These are phyloP conservation scores for Chaetomium sp. DNA, from an alignment of 2,329 filamentous ascomycete genomes.

Conservation along the genomic window DNA sequence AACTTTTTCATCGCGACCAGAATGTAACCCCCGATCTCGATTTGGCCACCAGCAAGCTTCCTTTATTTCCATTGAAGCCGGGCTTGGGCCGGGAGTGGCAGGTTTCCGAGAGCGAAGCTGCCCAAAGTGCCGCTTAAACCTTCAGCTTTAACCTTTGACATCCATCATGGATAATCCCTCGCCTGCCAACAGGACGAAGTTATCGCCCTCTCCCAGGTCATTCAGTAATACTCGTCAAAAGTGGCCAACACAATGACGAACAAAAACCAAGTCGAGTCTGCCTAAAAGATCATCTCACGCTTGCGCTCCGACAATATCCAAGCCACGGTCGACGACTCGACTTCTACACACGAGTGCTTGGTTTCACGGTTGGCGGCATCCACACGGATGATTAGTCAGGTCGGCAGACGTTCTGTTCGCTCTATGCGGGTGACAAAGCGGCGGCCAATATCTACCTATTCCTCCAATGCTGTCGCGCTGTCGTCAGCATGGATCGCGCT, in stretches of 20 bases:
- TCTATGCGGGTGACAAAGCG: constrained; percentile 2
- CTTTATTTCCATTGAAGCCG: too few species aligned
- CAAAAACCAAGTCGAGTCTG: neutral
- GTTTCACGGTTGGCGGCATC: constrained; percentile 5
- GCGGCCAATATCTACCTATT: constrained; percentile 6
- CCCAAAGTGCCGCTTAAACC: neutral
- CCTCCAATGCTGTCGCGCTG: neutral
- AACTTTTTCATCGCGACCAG: too few species aligned
- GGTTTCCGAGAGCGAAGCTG: too few species aligned
- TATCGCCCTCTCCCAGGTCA: neutral
- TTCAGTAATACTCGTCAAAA: neutral
- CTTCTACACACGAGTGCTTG: constrained; percentile 6
- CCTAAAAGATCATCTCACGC: constrained; percentile 1
- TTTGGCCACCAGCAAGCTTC: too few species aligned
- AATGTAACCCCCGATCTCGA: too few species aligned
- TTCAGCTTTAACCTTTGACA: neutral
- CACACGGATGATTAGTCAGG: neutral
- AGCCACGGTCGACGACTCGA: constrained; percentile 4
- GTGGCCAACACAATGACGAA: neutral
- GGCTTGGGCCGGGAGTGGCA: too few species aligned
- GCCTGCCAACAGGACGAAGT: neutral
- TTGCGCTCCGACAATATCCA: neutral
- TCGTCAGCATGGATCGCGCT: neutral
- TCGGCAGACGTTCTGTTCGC: neutral
- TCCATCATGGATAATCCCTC: too few species aligned